Base-by-base conservation (phyloP, 352 stramenopile genomes). In the Pythium guiyangense region DNA sequence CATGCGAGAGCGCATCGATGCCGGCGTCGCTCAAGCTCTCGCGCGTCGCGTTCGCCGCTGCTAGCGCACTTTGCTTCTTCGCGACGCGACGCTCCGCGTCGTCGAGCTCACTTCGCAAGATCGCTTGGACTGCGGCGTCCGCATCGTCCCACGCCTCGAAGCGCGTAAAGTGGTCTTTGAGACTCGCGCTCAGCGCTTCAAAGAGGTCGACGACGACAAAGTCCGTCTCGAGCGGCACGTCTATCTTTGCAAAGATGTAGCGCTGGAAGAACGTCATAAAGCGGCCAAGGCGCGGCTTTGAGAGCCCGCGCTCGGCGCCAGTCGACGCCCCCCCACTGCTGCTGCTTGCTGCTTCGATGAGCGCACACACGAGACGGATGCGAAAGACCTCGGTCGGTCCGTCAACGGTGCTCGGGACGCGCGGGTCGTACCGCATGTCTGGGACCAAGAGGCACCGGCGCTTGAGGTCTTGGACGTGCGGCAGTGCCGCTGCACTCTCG, bases 171-270 rank as follows among this genome's bases (percentile, higher is more conserved):
- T 90, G 70, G 18, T 94, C 84, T 54, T 84, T 86, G 20, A 90
- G 35, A 40, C 57, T 83, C 14, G 47, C 59, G 0, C 66, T 39
- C 8, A 96, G 67, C 39, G 81, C 63, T 22, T 96, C 84, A 49
- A 92, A 87, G 9, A 92, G 59, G 49, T 98, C 81, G 8, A 88
- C 73, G 43, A 97, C 79, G 37, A 92, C 74, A 70, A 96, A 98
- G 53, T 97, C 84, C 31, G 97, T 97, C 54, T 99, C 96, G 45
- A 97, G 84, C 1, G 96, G 96, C 15, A 99, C 81, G 39, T 95
- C 86, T 5, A 74, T 80, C 72, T 99, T 99, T 27, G 92, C 95
- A 47, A 98, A 97, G 18, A 98, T 81, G 74, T 99, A 99, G 27
- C 94, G 86, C 66, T 98, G 94, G 62, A 98, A 97, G 61, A 97